phyloP scores from a whole-genome alignment of 768 basidiomycete species.

The Udeniomyces megalosporus region DNA sequence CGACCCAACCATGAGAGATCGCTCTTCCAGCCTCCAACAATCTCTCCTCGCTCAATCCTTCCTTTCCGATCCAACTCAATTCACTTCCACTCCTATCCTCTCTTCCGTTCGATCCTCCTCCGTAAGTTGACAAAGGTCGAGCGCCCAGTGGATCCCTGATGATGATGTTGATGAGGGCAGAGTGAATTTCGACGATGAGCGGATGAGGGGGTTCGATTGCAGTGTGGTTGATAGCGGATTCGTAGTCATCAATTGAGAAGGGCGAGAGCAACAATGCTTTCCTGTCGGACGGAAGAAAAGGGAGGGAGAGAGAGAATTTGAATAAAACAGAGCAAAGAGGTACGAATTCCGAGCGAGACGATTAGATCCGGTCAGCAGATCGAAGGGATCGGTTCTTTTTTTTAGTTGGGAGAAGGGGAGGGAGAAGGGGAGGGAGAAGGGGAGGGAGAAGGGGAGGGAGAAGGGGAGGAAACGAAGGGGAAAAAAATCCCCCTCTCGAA shows the following conservation, averaged over 20 bases:
- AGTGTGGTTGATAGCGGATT: slow-evolving; percentile 66
- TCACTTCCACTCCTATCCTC: slow-evolving; percentile 32
- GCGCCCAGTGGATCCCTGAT: slow-evolving; percentile 46
- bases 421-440: not conserved
- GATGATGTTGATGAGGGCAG: slow-evolving; percentile 65
- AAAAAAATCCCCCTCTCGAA: no score
- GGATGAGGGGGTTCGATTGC: slow-evolving; percentile 50
- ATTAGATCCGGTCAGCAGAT: no score
- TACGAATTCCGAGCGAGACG: no score
- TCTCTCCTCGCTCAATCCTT: slow-evolving; percentile 35
- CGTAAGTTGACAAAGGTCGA: not conserved
- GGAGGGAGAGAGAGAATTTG: not conserved
- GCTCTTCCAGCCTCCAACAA: slow-evolving; percentile 48
- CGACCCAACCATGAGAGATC: slow-evolving; percentile 47
- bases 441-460: no score
- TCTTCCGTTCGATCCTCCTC: not conserved
- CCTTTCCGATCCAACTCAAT: slow-evolving; percentile 71
- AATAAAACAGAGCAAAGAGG: not conserved
- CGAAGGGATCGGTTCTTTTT: no score
- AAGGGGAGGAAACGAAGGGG: no score
- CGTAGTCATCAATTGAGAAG: slow-evolving; percentile 86
- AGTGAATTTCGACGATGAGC: slow-evolving; percentile 75
- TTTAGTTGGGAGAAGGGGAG: no score
- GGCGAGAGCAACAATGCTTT: slow-evolving; percentile 72
- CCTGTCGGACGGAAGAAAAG: slow-evolving; percentile 32